A percentile compares a stretch with the other conserved stretches of the same genome.
phyloP scores from a whole-genome alignment of 1,284 basidiomycete genomes.

The Naganishia sp. region DNA sequence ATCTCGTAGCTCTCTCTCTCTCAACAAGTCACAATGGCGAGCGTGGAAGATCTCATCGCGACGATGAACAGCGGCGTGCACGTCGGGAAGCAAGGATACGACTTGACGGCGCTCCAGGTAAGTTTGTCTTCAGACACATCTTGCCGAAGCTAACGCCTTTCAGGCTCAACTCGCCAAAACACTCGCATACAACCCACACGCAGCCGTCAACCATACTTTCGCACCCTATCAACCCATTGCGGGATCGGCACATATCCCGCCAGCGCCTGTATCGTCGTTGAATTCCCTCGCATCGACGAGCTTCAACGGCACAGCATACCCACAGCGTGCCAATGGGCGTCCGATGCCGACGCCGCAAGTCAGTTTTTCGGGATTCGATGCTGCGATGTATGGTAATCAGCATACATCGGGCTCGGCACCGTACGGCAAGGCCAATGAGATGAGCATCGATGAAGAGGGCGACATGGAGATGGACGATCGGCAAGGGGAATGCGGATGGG shows the following conservation, averaged over 20 bases:
- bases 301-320: background rate
- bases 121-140: constrained; percentile 30
- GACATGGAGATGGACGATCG: constrained; percentile 30
- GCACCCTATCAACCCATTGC: constrained; percentile 29
- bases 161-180: constrained; percentile 33
- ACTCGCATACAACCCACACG: constrained; percentile 20
- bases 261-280: constrained; percentile 29
- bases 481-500: constrained; percentile 10
- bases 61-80: constrained; percentile 45
- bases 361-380: constrained; percentile 30
- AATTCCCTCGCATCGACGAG: constrained; percentile 31
- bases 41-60: constrained; percentile 50
- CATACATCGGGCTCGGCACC: background rate
- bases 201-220: constrained; percentile 14
- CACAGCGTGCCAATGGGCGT: constrained; percentile 3
- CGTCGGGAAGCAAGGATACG: constrained; percentile 47
- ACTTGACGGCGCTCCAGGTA: constrained; percentile 48
- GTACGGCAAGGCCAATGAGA: background rate
- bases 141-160: background rate
- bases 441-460: constrained; percentile 22
- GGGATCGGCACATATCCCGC: constrained; percentile 22
- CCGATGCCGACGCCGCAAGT: constrained; percentile 23
- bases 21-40: constrained; percentile 37
- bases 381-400: constrained; percentile 3
- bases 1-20: no score